phyloP scores from a whole-genome alignment of 2,329 filamentous ascomycete species.

The Fusarium solani-melongenae region DNA sequence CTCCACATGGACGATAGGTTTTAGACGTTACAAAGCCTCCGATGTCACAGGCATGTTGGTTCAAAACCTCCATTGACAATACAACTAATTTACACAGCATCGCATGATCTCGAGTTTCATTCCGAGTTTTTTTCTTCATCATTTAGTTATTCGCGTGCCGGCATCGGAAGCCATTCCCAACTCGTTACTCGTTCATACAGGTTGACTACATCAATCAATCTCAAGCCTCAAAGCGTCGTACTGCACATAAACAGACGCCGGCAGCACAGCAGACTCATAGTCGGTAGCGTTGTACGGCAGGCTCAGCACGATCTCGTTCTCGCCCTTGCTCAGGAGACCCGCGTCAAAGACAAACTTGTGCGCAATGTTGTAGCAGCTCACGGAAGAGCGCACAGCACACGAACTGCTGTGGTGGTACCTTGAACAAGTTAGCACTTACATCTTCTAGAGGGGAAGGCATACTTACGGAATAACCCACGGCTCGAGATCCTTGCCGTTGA shows the following conservation, averaged over 20 bases:
- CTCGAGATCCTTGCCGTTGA: slow-evolving; percentile 56
- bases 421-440: neutral
- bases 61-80: neutral
- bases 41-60: slow-evolving; percentile 10
- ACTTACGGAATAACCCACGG: slow-evolving; percentile 67
- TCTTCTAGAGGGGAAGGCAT: neutral
- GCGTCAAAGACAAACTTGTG: slow-evolving; percentile 70
- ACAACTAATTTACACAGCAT: neutral
- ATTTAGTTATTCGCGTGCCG: neutral
- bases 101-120: slow-evolving; percentile 16
- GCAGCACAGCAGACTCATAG: slow-evolving; percentile 67
- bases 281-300: slow-evolving; percentile 70
- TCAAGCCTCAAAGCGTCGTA: slow-evolving; percentile 74
- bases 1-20: slow-evolving; percentile 14
- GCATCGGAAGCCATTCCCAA: neutral
- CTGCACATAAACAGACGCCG: slow-evolving; percentile 69
- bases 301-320: slow-evolving; percentile 67
- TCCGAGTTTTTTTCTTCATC: slow-evolving; percentile 15
- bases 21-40: slow-evolving; percentile 26
- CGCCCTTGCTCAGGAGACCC: slow-evolving; percentile 58
- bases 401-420: slow-evolving; percentile 53
- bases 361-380: slow-evolving; percentile 70
- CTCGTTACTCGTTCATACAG: too few relatives aligned
- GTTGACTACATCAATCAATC: slow-evolving; percentile 46
- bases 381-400: slow-evolving; percentile 69